These are phyloP conservation scores for Phytophthora brassicae DNA, from an alignment of 352 stramenopile genomes.

Conservation along the genomic window DNA sequence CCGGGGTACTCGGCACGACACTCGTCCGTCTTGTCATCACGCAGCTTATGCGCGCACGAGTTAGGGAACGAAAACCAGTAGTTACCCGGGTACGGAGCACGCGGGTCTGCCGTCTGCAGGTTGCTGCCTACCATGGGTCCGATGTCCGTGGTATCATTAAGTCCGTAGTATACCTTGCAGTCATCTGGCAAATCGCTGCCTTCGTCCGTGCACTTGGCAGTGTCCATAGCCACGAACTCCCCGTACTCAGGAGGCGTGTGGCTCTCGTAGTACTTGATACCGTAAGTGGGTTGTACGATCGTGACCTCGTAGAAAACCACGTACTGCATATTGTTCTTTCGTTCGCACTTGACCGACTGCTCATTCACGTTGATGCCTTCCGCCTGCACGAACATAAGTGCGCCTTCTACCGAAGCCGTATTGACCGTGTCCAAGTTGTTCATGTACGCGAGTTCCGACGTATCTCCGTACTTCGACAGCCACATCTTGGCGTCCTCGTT, in stretches of 20 bases:
- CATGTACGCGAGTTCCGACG: slow-evolving; percentile 41
- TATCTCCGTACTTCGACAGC: slow-evolving; percentile 43
- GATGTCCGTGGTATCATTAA: slow-evolving; percentile 43
- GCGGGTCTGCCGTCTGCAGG: slow-evolving; percentile 43
- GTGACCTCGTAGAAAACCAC: slow-evolving; percentile 65
- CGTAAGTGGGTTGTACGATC: slow-evolving; percentile 43
- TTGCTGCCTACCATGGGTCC: slow-evolving; percentile 49
- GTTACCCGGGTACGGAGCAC: slow-evolving; percentile 73
- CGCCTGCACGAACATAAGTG: slow-evolving; percentile 69
- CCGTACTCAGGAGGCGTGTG: slow-evolving; percentile 46
- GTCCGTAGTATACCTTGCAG: slow-evolving; percentile 56
- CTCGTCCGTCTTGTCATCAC: slow-evolving; percentile 42
- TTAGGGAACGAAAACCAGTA: slow-evolving; percentile 85
- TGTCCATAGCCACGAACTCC: slow-evolving; percentile 60
- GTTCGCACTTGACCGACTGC: slow-evolving; percentile 43
- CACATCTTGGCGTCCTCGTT: slow-evolving; percentile 34
- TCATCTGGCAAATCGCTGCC: slow-evolving; percentile 34
- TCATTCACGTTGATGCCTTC: slow-evolving; percentile 61
- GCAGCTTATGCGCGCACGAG: slow-evolving; percentile 49
- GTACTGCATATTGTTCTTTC: slow-evolving; percentile 67
- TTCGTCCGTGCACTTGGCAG: slow-evolving; percentile 50
- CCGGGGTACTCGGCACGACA: slow-evolving; percentile 42
- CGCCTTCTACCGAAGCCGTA: slow-evolving; percentile 54
- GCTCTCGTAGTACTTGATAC: slow-evolving; percentile 50
- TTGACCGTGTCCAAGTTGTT: slow-evolving; percentile 61